These are phyloP conservation scores for Suhomyces bolitotheri DNA, from an alignment of 1,139 yeast species.

Conservation along the genomic window DNA sequence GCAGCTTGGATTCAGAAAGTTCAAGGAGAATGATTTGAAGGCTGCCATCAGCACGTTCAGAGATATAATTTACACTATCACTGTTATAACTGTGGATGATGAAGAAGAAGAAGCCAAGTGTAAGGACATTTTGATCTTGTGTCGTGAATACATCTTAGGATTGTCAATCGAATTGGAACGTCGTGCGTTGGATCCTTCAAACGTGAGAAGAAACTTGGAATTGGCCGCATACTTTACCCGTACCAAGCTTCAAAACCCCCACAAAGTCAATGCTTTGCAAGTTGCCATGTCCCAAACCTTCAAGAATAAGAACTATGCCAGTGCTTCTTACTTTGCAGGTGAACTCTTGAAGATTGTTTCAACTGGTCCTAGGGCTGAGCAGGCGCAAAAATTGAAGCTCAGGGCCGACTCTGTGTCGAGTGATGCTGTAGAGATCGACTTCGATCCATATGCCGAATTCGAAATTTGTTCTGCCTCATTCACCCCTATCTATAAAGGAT, in stretches of 20 bases:
- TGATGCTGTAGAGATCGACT: conserved; percentile 88
- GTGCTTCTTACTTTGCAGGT: conserved; percentile 87
- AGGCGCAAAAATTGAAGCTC: conserved; percentile 78
- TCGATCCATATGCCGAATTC: conserved; percentile 89
- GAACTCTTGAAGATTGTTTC: conserved; percentile 71
- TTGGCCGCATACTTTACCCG: conserved; percentile 94
- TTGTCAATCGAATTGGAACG: conserved; percentile 87
- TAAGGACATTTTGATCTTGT: conserved; percentile 65
- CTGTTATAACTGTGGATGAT: conserved; percentile 68
- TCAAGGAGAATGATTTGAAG: conserved; percentile 80
- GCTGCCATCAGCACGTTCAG: conserved; percentile 81
- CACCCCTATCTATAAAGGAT: conserved; percentile 85
- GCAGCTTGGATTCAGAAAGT: conserved; percentile 75
- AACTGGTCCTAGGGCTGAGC: conserved; percentile 82
- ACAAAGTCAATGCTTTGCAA: conserved; percentile 83
- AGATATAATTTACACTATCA: conserved; percentile 71
- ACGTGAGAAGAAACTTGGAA: conserved; percentile 84
- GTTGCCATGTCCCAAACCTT: conserved; percentile 94
- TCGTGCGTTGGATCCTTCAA: conserved; percentile 69
- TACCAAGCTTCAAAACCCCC: conserved; percentile 78
- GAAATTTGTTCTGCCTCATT: conserved; percentile 84
- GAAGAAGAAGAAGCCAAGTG: conserved; percentile 79
- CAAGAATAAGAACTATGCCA: conserved; percentile 81
- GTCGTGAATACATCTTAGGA: conserved; percentile 91
- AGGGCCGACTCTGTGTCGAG: conserved; percentile 77